Evolutionary conservation across 306 rosid species (phyloP).

Genomic region (Clitoria ternatea): DNA sequence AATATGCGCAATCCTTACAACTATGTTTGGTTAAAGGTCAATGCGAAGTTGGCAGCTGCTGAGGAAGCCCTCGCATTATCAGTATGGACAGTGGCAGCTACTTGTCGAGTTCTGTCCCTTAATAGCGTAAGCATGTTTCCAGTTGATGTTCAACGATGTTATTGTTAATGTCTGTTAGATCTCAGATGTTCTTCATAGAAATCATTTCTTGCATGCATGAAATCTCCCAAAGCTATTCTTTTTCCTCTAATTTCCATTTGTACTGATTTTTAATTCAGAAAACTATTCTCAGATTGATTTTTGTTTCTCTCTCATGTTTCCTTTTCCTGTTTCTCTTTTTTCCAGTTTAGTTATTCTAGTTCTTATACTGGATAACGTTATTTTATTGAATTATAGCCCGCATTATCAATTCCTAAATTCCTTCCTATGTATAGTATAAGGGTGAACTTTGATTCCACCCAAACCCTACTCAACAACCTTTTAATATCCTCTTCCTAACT

Average conservation of each 20-base stretch:
- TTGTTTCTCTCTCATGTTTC: not conserved
- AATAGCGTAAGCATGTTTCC: constrained; percentile 58
- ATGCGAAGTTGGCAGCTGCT: constrained; percentile 61
- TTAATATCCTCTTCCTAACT: not conserved
- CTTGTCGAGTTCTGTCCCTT: constrained; percentile 87
- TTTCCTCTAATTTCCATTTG: not conserved
- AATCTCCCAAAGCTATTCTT: not conserved
- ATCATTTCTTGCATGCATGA: not conserved
- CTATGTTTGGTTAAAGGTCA: constrained; percentile 44
- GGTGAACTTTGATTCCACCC: not conserved
- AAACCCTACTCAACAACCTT: not conserved
- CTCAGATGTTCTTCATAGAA: not conserved
- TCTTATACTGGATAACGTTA: not conserved
- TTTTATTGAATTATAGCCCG: not conserved
- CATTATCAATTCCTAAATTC: not conserved
- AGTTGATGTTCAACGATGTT: constrained; percentile 8
- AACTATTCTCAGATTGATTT: not conserved
- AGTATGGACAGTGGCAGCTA: constrained; percentile 81
- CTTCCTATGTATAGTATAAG: not conserved
- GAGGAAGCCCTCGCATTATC: constrained; percentile 90
- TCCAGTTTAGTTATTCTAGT: not conserved
- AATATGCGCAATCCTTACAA: constrained; percentile 10
- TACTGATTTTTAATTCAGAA: not conserved
- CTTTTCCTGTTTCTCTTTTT: not conserved
- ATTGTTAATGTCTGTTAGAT: constrained; percentile 6